These are phyloP conservation scores for Leccinum ponderosum DNA, from an alignment of 1,284 basidiomycete genomes.

Conservation along the genomic window DNA sequence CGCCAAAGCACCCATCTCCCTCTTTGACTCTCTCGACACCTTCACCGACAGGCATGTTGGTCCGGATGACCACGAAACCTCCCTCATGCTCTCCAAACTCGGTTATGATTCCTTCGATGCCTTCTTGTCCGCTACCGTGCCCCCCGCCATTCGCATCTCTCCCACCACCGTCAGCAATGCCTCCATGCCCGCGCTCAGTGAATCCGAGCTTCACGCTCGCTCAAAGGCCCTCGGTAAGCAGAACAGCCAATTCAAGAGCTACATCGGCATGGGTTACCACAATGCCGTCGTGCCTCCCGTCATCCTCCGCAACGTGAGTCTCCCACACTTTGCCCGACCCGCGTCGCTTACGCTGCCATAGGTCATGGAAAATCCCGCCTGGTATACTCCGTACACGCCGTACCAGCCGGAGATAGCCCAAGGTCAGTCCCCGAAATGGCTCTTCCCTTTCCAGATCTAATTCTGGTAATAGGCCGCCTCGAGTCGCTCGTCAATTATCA, in stretches of 20 bases:
- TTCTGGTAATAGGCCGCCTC: slow-evolving; percentile 66
- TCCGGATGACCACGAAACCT: slow-evolving; percentile 75
- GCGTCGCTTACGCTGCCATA: slow-evolving; percentile 33
- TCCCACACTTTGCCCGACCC: background rate
- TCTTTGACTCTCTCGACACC: slow-evolving; percentile 83
- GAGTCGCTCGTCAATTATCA: slow-evolving; percentile 98
- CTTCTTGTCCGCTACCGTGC: slow-evolving; percentile 82
- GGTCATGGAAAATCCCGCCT: slow-evolving; percentile 96
- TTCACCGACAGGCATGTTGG: slow-evolving; percentile 90
- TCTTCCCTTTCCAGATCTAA: slow-evolving; percentile 12
- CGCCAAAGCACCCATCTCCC: slow-evolving; percentile 54
- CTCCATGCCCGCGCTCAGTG: slow-evolving; percentile 77
- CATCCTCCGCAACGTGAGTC: slow-evolving; percentile 84
- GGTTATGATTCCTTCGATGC: slow-evolving; percentile 84
- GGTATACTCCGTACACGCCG: slow-evolving; percentile 98
- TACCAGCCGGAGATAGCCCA: slow-evolving; percentile 93
- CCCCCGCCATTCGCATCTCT: slow-evolving; percentile 74
- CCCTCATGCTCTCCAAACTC: slow-evolving; percentile 67
- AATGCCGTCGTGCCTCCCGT: slow-evolving; percentile 93
- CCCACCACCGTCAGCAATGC: slow-evolving; percentile 62
- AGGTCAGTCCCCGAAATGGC: slow-evolving; percentile 48
- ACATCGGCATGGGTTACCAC: slow-evolving; percentile 98
- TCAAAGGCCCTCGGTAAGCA: slow-evolving; percentile 75
- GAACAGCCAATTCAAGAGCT: slow-evolving; percentile 88
- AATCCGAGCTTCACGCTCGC: slow-evolving; percentile 80